Evolutionary conservation across 257 asterid genomes (phyloP).

Genomic region (Ballota nigra): DNA sequence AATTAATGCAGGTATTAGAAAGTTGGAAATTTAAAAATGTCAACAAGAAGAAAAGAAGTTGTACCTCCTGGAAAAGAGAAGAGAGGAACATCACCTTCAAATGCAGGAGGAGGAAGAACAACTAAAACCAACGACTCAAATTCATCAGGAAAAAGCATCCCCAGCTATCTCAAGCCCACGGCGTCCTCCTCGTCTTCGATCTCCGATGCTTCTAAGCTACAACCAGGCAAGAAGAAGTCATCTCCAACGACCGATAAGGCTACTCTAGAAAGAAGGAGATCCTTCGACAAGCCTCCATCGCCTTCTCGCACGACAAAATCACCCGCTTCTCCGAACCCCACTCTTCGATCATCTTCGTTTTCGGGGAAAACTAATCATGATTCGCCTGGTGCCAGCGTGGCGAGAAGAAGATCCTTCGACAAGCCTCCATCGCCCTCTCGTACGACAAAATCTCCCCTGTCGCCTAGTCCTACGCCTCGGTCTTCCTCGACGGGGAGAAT

Average conservation of each 20-base stretch:
- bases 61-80: constrained; percentile 47
- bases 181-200: constrained; percentile 25
- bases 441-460: constrained; percentile 30
- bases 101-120: constrained; percentile 22
- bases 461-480: constrained; percentile 38
- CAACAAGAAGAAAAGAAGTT: constrained; percentile 46
- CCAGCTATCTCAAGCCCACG: constrained; percentile 60
- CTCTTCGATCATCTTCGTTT: constrained; percentile 47
- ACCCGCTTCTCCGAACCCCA: constrained; percentile 38
- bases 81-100: constrained; percentile 47
- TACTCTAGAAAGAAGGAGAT: constrained; percentile 42
- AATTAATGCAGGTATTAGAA: constrained; percentile 26
- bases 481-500: constrained; percentile 40
- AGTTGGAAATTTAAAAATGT: constrained; percentile 31
- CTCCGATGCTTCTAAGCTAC: constrained; percentile 23
- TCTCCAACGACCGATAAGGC: background rate
- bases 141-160: constrained; percentile 31
- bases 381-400: constrained; percentile 9
- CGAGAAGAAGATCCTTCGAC: constrained; percentile 59
- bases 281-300: constrained; percentile 58
- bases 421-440: constrained; percentile 46
- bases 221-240: constrained; percentile 31
- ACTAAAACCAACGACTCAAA: constrained; percentile 26
- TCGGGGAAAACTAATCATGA: constrained; percentile 14
- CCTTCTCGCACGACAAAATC: constrained; percentile 34